Evolutionary conservation across 768 basidiomycete genomes (phyloP).

Genomic region (Pulveroboletus sp.): DNA sequence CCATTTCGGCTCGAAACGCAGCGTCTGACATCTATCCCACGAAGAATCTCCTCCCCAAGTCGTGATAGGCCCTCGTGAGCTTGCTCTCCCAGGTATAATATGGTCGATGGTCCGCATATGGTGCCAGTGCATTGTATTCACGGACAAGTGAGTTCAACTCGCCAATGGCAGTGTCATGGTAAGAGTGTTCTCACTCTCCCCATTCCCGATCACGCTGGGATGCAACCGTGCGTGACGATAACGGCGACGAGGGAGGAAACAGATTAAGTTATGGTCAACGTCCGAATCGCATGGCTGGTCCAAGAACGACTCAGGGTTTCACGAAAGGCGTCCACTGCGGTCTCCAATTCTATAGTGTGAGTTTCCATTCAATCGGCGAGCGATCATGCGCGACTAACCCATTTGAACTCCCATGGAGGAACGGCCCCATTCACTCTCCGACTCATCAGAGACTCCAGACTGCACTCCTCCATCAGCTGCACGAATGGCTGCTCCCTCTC

Average conservation of each 20-base stretch:
- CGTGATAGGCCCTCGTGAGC: slow-evolving; percentile 49
- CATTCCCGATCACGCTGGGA: slow-evolving; percentile 60
- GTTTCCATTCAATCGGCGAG: background rate
- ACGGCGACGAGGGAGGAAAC: slow-evolving; percentile 36
- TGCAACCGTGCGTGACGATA: slow-evolving; percentile 34
- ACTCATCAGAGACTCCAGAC: slow-evolving; percentile 80
- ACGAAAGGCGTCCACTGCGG: slow-evolving; percentile 57
- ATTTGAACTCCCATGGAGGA: slow-evolving; percentile 80
- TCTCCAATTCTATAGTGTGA: slow-evolving; percentile 54
- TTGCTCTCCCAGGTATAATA: slow-evolving; percentile 56
- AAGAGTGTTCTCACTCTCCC: slow-evolving; percentile 61
- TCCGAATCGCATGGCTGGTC: slow-evolving; percentile 70
- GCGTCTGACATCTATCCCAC: slow-evolving; percentile 29
- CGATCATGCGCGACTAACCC: slow-evolving; percentile 38
- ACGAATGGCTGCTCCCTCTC: slow-evolving; percentile 53
- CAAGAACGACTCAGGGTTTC: slow-evolving; percentile 61
- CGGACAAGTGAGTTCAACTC: slow-evolving; percentile 74
- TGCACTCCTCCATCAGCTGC: slow-evolving; percentile 42
- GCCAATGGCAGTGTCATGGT: slow-evolving; percentile 63
- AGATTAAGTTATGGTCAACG: slow-evolving; percentile 42
- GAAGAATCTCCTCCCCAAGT: slow-evolving; percentile 48
- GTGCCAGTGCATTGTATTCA: slow-evolving; percentile 77
- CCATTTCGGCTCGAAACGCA: slow-evolving; percentile 2
- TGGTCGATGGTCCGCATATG: slow-evolving; percentile 66
- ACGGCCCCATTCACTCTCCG: slow-evolving; percentile 80